These are phyloP conservation scores for Apiospora aurea DNA, from an alignment of 2,329 filamentous ascomycete species.

Conservation along the genomic window DNA sequence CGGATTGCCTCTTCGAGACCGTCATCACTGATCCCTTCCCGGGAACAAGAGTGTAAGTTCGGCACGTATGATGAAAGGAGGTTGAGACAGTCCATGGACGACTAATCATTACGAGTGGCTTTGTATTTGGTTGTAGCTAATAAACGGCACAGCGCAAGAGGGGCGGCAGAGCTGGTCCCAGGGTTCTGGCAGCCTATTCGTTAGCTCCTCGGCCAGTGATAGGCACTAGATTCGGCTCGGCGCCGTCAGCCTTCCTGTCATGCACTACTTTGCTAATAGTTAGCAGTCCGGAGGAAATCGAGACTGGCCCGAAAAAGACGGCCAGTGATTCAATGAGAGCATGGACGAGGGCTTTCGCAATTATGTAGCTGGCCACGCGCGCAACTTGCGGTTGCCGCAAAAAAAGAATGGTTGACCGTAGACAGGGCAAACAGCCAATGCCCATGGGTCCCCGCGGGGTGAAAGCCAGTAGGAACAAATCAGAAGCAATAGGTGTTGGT, in stretches of 20 bases:
- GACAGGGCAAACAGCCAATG: background rate
- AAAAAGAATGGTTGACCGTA: background rate
- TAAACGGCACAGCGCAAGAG: background rate
- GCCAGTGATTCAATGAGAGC: background rate
- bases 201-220: background rate
- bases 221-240: background rate
- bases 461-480: background rate
- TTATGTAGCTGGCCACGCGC: background rate
- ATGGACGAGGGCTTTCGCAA: background rate
- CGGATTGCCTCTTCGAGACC: constrained; percentile 4
- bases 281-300: background rate
- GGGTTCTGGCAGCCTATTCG: constrained; percentile 1
- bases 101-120: background rate
- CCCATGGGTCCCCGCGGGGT: constrained; percentile 10
- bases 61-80: background rate
- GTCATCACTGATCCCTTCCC: background rate
- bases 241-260: background rate
- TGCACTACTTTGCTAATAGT: background rate
- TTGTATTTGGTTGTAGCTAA: background rate
- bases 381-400: constrained; percentile 4
- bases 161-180: background rate
- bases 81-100: background rate
- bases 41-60: background rate
- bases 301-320: background rate
- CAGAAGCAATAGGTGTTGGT: constrained; percentile 7